Evolutionary conservation across 2,329 filamentous ascomycete species (phyloP).

Genomic region (Neonectria punicea): DNA sequence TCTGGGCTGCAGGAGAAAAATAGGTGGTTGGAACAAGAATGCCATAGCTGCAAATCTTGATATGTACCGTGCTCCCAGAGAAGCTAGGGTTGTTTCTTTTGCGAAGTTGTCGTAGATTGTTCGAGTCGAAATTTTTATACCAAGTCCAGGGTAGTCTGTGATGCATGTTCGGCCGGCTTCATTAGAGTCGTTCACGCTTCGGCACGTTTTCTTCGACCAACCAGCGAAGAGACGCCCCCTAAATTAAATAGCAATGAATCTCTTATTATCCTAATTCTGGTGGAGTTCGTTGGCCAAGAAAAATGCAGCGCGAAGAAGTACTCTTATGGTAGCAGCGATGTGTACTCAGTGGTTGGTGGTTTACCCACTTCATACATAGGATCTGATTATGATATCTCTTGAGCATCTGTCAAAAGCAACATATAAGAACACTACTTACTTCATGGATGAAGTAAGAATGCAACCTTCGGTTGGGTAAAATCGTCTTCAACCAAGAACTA

Average conservation of each 20-base stretch:
- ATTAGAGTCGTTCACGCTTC: background rate
- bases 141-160: background rate
- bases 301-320: too few relatives aligned
- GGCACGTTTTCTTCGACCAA: background rate
- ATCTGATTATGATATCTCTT: too few relatives aligned
- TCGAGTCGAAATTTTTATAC: background rate
- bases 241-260: background rate
- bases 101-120: background rate
- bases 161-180: background rate
- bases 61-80: background rate
- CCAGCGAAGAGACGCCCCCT: background rate
- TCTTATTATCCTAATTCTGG: too few relatives aligned
- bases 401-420: too few relatives aligned
- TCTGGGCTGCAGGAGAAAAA: slow-evolving; percentile 29
- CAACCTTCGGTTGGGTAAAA: too few relatives aligned
- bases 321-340: too few relatives aligned
- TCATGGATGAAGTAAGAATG: too few relatives aligned
- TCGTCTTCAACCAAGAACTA: too few relatives aligned
- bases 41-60: slow-evolving; percentile 30
- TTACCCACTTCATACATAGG: too few relatives aligned
- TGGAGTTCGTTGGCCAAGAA: too few relatives aligned
- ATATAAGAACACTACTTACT: too few relatives aligned
- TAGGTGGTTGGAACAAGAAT: slow-evolving; percentile 40
- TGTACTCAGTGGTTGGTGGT: too few relatives aligned
- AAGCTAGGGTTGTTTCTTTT: background rate